Evolutionary conservation across 768 basidiomycete species (phyloP), one percentile per base, ranked within the genome.

Genomic region (Ephemerocybe angulata): DNA sequence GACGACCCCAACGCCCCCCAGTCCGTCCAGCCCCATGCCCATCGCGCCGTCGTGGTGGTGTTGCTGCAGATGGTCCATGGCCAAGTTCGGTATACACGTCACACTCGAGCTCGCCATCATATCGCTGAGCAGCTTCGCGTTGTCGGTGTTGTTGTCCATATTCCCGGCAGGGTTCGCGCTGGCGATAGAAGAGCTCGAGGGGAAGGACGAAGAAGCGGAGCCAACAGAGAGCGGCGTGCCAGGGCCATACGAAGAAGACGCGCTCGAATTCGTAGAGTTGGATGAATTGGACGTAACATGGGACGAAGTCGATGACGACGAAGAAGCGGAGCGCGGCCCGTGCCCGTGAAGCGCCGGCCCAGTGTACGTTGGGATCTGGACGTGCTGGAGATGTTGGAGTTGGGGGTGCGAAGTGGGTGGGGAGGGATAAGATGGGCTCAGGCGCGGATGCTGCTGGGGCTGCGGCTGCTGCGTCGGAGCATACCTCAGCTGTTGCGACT

Each of bases 221-320:
- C 42, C 4, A 29, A 28, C 28, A 28, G 53, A 33, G 29, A 55
- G 17, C 24, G 54, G 22, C 42, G 46, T 47, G 11, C 46, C 46
- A 29, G 46, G 46, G 21, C 25, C 46, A 21, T 47, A 47, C 25
- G 46, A 47, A 47, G 46, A 47, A 7, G 46, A 13, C 6, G 54
- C 46, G 13, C 47, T n/a, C 21, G 21, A n/a, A n/a, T n/a, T 30
- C 42, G 52, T 43, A 29, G 52, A 55, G 28, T 22, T 31, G 1
- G 54, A 55, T 3, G 53, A 54, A 7, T 28, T 29, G 15, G 53
- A 47, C n/a, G 54, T 22, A 30, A 43, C 15, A 31, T 48, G 54
- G 37, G 54, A 55, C 24, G 54, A 50, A 28, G 38, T 38, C 11
- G 54, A 55, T 41, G 54, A 55, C 28, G 52, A 42, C 4, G 54